Evolutionary conservation across 257 asterid species (phyloP), one percentile per base, ranked within the genome.

Genomic region (Primulina huaijiensis): DNA sequence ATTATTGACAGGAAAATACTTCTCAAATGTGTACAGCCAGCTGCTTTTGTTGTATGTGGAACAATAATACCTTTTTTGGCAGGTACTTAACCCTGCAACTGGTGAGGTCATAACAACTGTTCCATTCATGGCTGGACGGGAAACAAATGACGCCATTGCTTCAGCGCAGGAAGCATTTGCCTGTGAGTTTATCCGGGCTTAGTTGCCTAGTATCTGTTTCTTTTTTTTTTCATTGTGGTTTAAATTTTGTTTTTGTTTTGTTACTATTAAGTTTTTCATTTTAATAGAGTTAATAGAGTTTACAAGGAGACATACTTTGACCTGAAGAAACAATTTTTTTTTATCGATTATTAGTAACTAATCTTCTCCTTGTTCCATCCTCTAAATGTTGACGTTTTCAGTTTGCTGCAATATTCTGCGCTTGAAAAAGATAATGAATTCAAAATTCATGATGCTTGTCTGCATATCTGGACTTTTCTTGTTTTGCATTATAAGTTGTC

Each of bases 1-100:
- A 5, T 68, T 71, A 4, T 65, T 31, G 38, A 58, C 9, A 23
- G 31, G 19, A 59, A 43, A 43, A 9, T 38, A 43, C 7, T 20
- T 10, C n/a, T 27, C 12, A 2, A 21, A 63, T 23, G 53, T 71
- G 64, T 62, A 1, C 65, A 21, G 60, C 59, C 38, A 21, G 25
- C 37, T 68, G 63, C 9, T 69, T 23, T 72, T 35, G 10, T 46
- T 19, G 4, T 29, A 17, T 21, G 10, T 43, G 52, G 73, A 56
- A 38, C 11, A 68, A 17, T 52, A 59, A 30, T 60, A 31, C 19
- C 61, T 53, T 57, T 73, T 52, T 29, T 76, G 72, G 62, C 77
- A 92, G 98, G 96, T 94, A 17, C 11, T 9, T 60, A 91, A 94
- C 77, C 99, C 99, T 70, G 97, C 98, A n/a, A 91, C 89, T 2